Conservation (phyloP, 2,329 filamentous ascomycete genomes). For the Neonectria punicea region DNA sequence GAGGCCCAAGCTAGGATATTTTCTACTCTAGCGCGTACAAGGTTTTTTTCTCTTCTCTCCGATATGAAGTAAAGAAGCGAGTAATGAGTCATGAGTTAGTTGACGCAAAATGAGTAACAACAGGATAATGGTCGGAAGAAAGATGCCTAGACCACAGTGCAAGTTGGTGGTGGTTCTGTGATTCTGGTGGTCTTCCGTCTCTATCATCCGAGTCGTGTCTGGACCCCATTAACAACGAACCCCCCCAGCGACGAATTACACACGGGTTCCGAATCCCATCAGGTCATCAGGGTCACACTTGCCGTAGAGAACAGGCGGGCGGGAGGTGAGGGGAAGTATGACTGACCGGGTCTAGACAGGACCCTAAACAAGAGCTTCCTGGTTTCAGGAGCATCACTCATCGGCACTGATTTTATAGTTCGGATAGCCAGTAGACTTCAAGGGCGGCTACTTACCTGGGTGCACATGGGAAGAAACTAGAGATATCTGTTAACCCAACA, state of each 20-base stretch:
- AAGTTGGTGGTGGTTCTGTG: neutral
- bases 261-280: slow-evolving; percentile 6
- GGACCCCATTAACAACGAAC: neutral
- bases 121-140: neutral
- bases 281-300: slow-evolving; percentile 7
- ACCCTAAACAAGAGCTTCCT: neutral
- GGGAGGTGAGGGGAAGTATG: neutral
- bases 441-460: neutral
- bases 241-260: neutral
- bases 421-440: neutral
- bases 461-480: neutral
- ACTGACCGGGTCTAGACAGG: too few species aligned
- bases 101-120: neutral
- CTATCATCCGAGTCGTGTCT: neutral
- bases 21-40: neutral
- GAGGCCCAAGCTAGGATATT: neutral
- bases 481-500: neutral
- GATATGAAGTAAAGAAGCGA: neutral
- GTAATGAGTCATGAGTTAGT: neutral
- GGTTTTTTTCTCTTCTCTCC: neutral
- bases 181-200: neutral
- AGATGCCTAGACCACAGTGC: neutral
- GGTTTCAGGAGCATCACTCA: neutral
- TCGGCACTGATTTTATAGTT: neutral
- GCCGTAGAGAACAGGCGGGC: neutral